Percentiles rank a stretch among this genome's conserved stretches.
Evolutionary conservation across 2,329 filamentous ascomycete species (phyloP).

Genomic region (Ceratocystis cacaofunesta): DNA sequence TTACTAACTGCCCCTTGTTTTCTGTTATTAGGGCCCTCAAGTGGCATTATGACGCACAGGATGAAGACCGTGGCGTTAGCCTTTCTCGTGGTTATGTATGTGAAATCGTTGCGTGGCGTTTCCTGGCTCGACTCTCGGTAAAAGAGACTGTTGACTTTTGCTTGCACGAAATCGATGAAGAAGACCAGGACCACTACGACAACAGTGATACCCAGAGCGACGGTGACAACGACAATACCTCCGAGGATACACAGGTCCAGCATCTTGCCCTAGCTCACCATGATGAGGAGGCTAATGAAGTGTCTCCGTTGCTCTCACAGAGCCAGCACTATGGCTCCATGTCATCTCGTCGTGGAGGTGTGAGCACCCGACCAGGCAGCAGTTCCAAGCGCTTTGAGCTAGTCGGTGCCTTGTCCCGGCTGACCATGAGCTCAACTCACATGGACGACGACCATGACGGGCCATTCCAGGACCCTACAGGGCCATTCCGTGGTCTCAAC

Average conservation of each 20-base stretch:
- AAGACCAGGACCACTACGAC: neutral
- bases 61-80: constrained; percentile 50
- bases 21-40: constrained; percentile 45
- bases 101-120: constrained; percentile 70
- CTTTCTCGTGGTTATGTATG: constrained; percentile 58
- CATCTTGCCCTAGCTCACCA: constrained; percentile 15
- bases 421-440: constrained; percentile 35
- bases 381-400: constrained; percentile 34
- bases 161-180: constrained; percentile 52
- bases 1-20: neutral
- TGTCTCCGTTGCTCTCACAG: constrained; percentile 32
- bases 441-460: constrained; percentile 26
- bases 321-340: constrained; percentile 20
- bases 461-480: constrained; percentile 46
- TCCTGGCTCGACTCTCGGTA: constrained; percentile 55
- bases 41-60: constrained; percentile 53
- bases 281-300: constrained; percentile 35
- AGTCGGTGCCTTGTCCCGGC: constrained; percentile 39
- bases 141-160: constrained; percentile 60
- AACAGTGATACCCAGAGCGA: neutral
- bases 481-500: constrained; percentile 64
- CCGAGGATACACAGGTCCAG: constrained; percentile 6
- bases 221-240: constrained; percentile 18
- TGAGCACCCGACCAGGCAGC: constrained; percentile 25
- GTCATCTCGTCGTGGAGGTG: constrained; percentile 17